Conservation (phyloP, 257 asterid species). For the Solanum neorickii region DNA sequence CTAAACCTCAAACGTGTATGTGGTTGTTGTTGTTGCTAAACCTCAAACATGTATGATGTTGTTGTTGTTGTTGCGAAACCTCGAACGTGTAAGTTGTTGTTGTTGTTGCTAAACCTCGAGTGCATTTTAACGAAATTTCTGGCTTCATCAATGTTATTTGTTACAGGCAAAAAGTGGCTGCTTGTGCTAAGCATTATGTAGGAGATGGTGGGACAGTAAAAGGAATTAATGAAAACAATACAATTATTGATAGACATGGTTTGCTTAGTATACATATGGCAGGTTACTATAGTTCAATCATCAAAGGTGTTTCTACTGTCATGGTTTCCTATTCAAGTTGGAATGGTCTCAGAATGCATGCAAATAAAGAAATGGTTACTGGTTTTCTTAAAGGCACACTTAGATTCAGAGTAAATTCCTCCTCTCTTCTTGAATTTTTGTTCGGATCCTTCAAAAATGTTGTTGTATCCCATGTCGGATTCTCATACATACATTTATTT, state of each 20-base stretch:
- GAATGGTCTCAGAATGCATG: slow-evolving; percentile 11
- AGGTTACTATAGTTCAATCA: slow-evolving; percentile 5
- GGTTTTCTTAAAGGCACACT: slow-evolving; percentile 6
- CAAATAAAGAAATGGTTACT: background rate
- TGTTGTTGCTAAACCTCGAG: background rate
- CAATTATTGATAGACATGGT: slow-evolving; percentile 3
- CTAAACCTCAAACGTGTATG: background rate
- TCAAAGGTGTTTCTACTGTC: slow-evolving; percentile 8
- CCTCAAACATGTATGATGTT: background rate
- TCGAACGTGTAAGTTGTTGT: background rate
- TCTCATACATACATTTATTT: background rate
- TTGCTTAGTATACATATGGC: slow-evolving; percentile 8
- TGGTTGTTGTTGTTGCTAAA: background rate
- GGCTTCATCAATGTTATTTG: background rate
- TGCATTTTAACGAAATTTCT: background rate
- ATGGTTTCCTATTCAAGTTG: slow-evolving; percentile 10
- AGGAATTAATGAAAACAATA: slow-evolving; percentile 6
- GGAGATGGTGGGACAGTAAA: slow-evolving; percentile 9
- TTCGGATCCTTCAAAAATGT: background rate
- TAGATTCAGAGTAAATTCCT: slow-evolving; percentile 8
- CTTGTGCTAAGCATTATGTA: slow-evolving; percentile 8
- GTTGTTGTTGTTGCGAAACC: background rate
- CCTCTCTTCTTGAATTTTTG: background rate
- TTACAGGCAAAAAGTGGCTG: background rate
- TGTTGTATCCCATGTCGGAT: background rate